Evolutionary conservation across 495 filamentous ascomycete species (phyloP), one percentile per base, ranked within the genome.

Genomic region (Penicillium maclennaniae): DNA sequence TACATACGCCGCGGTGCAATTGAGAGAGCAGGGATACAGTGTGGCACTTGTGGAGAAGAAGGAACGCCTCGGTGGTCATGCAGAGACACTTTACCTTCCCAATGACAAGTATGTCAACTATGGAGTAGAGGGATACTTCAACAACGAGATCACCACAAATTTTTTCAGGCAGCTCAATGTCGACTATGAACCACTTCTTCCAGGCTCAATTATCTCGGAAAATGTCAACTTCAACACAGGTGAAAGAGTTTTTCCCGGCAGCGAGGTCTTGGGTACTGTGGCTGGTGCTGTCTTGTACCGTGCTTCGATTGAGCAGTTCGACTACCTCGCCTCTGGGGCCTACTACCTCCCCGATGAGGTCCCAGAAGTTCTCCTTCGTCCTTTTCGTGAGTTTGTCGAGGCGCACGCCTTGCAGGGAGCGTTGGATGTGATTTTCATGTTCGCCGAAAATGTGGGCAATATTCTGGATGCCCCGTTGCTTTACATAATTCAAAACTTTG

Each of bases 1-100:
- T 12, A 79, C 73, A 1, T 78, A 78, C 53, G 66, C 76, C 15
- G 76, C 79, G 4, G 66, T 79, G 15, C 57, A 64, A 14, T 66
- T 82, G 2, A 67, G 65, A 20, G 67, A 79, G 37, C 27, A 57
- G 42, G 66, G 67, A n/a, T 67, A 74, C 28, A 70, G 59, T n/a
- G 59, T 79, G 17, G 66, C 70, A 7, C 45, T 80, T 0, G 62
- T 82, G 12, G 79, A 82, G 59, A 65, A 61, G 17, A 57, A 69
- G 31, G 54, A 57, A 6, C 23, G 45, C 6, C 60, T 80, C 14
- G 79, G 79, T 14, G 78, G 79, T 19, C 70, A 76, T 42, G 38
- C 45, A 62, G 64, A 7, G 54, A 69, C 31, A 74, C 73, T 21
- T 76, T 73, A 61, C 55, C 57, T 44, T 71, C 74, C 73, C 10